Percentiles rank a stretch among this genome's conserved stretches.
These are phyloP conservation scores for Populus nigra DNA, from an alignment of 345 rosid species.

Conservation along the genomic window DNA sequence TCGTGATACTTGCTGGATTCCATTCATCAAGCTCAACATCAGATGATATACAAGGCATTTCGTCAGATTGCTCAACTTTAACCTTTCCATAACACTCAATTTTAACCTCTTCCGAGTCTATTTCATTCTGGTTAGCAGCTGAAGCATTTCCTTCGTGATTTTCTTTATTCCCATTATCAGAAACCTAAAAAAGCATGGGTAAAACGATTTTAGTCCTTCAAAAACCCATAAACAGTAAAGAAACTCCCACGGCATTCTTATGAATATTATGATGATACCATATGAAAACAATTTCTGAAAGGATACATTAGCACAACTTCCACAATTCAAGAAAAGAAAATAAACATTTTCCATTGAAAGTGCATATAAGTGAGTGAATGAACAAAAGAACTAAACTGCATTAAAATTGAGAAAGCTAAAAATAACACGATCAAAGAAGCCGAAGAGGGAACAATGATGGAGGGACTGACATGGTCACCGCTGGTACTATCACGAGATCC, in stretches of 20 bases:
- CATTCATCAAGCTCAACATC: constrained; percentile 47
- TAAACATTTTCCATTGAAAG: background rate
- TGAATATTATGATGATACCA: background rate
- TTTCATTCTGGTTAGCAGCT: constrained; percentile 22
- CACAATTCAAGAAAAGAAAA: background rate
- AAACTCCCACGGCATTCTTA: background rate
- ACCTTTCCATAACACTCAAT: constrained; percentile 41
- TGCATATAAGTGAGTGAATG: background rate
- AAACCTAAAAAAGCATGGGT: constrained; percentile 30
- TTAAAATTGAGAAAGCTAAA: background rate
- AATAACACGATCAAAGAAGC: background rate
- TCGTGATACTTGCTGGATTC: constrained; percentile 36
- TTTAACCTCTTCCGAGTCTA: constrained; percentile 37
- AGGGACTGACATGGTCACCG: constrained; percentile 40
- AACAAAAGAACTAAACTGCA: background rate
- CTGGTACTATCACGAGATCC: constrained; percentile 46
- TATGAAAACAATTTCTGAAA: background rate
- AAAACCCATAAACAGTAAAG: background rate
- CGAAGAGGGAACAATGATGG: background rate
- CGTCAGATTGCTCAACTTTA: constrained; percentile 39
- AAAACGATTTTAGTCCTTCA: background rate
- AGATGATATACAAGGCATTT: constrained; percentile 36
- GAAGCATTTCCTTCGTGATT: constrained; percentile 28
- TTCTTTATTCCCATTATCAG: constrained; percentile 39
- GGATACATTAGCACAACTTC: background rate